Base-by-base conservation (phyloP, 202 grass and related monocot genomes). In the Brachypodium distachyon region DNA sequence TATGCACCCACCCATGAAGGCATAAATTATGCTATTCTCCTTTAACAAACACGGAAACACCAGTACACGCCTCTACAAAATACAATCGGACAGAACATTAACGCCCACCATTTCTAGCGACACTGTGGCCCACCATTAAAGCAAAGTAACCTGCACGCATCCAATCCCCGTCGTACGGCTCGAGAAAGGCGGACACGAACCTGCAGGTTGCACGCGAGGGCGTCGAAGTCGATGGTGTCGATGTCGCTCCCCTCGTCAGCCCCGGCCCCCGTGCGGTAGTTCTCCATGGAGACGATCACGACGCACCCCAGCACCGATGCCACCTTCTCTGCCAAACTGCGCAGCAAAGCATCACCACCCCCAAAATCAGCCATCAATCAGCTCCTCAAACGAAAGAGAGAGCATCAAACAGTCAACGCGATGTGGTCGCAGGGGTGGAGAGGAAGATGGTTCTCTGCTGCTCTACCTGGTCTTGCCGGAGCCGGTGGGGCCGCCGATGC, bases 241-340 rank as follows among this genome's bases (percentile, higher is more conserved):
- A 92, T 68, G 59, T 97, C 95, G 62, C 84, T 97, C 17, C 83
- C 87, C 5, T 94, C 95, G 33, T 97, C 95, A 9, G 48, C 84
- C 52, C 84, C 95, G 18, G 49, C 37, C 51, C 78, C 87, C 12
- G 72, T 92, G 44, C 95, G 91, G 85, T 97, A 97, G 69, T 97
- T 83, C 87, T 97, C 95, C 95, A 94, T 97, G 41, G 95, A 94
- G 49, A 97, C 76, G n/a, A 94, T 92, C 65, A 92, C 89, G 48
- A 97, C 86, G 73, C 86, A 97, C 31, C 95, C 91, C 28, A 94
- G 87, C 27, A 97, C 91, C 9, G 91, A 97, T 3, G 91, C 95
- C 38, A 97, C 95, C 86, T 97, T 97, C 81, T 97, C 95, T 27
- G 91, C 91, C 73, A 97, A 88, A 79, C 95, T 97, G 52, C 25